phyloP scores from a whole-genome alignment of 169 alveolate species.

The Eimeria acervulina region DNA sequence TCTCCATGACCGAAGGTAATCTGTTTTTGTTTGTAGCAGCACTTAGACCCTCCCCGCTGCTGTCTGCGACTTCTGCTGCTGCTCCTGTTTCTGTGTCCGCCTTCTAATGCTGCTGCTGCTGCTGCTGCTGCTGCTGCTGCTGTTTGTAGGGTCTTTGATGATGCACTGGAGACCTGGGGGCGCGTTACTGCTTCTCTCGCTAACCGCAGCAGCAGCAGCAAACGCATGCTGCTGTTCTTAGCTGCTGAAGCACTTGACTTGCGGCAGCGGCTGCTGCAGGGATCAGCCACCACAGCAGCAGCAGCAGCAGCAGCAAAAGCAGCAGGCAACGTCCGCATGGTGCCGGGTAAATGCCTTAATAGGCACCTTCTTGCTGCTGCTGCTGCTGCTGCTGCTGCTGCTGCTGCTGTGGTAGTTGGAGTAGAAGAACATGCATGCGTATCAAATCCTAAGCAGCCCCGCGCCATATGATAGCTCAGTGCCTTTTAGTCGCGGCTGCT shows the following conservation, averaged over 20 bases:
- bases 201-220: constrained; percentile 67
- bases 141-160: constrained; percentile 5
- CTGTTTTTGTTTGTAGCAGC: neutral
- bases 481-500: neutral
- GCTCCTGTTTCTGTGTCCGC: neutral
- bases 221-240: constrained; percentile 30
- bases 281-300: neutral
- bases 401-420: neutral
- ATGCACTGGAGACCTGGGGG: constrained; percentile 11
- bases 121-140: constrained; percentile 26
- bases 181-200: constrained; percentile 7
- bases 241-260: constrained; percentile 27
- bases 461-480: too few species aligned
- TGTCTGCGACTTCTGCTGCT: neutral
- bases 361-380: neutral
- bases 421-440: too few species aligned
- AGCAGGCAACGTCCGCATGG: neutral
- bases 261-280: constrained; percentile 52
- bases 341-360: neutral
- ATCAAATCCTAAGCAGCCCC: too few species aligned
- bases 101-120: neutral
- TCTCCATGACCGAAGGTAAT: constrained; percentile 33
- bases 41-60: neutral
- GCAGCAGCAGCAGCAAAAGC: constrained; percentile 14
- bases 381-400: constrained; percentile 17